Evolutionary conservation across 805 yeast genomes (phyloP), one percentile per base, ranked within the genome.

Genomic region (Candida namnaoensis): DNA sequence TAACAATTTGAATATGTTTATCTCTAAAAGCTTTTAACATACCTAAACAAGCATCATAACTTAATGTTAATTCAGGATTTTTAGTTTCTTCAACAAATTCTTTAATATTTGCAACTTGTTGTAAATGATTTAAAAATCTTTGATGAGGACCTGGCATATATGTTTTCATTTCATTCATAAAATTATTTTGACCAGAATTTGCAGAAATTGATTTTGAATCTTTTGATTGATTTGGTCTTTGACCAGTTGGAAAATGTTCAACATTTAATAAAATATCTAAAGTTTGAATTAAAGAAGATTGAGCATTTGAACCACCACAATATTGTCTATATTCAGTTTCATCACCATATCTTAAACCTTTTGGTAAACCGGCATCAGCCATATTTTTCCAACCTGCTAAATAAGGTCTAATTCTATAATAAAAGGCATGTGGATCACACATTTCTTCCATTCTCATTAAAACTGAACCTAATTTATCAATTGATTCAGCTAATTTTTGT

Each of bases 291-390:
- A 90, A 68, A 3, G 96, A 86, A 38, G 90, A 80, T 62, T 90
- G 98, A 0, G 96, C 97, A 58, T 90, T 90, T 5, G 95, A 85
- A 1, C 98, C 98, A 26, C 98, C 98, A 14, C 95, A 71, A 58
- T 74, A 82, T 32, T 62, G 57, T 50, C 82, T 66, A 39, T 78
- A 82, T 27, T 50, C 59, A 2, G 59, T 54, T 53, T 80, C 88
- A 41, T 73, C 68, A 25, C 95, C 95, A 56, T 90, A 90, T 38
- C 70, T 65, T 1, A 90, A 81, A 1, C 97, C 98, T 44, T 79
- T 61, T 12, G 80, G 79, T 44, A 90, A 69, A 0, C 97, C 97
- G 2, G 82, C 88, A 42, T 78, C 87, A 25, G 75, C 77, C 96
- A 91, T 90, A 54, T 86, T 86, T 56, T 80, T 80, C 95, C 96